phyloP scores from a whole-genome alignment of 306 rosid species.

The Fragaria iinumae region DNA sequence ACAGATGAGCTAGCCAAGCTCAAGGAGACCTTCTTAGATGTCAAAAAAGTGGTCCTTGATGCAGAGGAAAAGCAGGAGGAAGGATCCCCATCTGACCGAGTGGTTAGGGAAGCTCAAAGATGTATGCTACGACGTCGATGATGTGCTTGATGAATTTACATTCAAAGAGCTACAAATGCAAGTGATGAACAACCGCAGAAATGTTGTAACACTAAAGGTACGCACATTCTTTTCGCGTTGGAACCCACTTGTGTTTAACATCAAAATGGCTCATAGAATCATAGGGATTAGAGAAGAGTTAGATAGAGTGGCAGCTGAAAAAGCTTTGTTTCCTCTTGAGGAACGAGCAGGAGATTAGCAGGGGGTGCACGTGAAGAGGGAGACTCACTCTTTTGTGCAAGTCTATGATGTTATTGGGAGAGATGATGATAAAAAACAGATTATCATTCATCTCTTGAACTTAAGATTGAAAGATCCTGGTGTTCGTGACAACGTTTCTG shows the following conservation, averaged over 20 bases:
- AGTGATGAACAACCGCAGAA: background rate
- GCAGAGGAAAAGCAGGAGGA: conserved; percentile 26
- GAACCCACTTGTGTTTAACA: conserved; percentile 16
- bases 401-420: conserved; percentile 20
- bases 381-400: conserved; percentile 18
- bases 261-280: conserved; percentile 10
- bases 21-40: background rate
- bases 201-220: conserved; percentile 11
- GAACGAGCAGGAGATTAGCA: background rate
- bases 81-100: background rate
- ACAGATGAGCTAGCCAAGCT: conserved; percentile 12
- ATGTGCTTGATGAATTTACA: conserved; percentile 21
- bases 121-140: conserved; percentile 9
- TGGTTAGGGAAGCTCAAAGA: conserved; percentile 22
- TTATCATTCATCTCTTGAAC: conserved; percentile 14
- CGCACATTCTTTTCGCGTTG: conserved; percentile 12
- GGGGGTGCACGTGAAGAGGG: background rate
- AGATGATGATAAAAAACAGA: conserved; percentile 14
- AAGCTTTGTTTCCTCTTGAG: background rate
- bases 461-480: conserved; percentile 1
- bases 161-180: conserved; percentile 8
- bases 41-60: conserved; percentile 13
- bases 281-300: conserved; percentile 8
- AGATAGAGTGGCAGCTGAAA: background rate
- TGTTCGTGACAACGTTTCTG: background rate